Evolutionary conservation across 208 protist genomes (phyloP).

Genomic region (Phytomonas serpens): DNA sequence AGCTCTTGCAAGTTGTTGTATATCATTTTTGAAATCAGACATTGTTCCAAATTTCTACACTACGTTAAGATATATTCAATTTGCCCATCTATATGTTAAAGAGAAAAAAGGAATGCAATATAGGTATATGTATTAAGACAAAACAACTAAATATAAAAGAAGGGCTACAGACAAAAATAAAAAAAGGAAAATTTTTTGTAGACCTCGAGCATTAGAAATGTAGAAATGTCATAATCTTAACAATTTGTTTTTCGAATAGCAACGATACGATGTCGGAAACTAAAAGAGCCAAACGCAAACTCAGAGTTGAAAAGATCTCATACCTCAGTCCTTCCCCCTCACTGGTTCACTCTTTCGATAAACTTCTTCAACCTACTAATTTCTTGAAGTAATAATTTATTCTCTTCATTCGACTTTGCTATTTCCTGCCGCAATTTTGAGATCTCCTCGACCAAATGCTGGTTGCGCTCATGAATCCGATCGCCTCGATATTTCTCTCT

Average conservation of each 20-base stretch:
- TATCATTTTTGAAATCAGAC: slow-evolving; percentile 42
- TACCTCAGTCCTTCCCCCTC: neutral
- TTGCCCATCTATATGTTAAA: neutral
- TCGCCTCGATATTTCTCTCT: slow-evolving; percentile 55
- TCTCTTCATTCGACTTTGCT: slow-evolving; percentile 37
- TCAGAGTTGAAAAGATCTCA: neutral
- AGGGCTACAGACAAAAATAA: neutral
- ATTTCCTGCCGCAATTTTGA: slow-evolving; percentile 37
- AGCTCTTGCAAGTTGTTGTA: slow-evolving; percentile 53
- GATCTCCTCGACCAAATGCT: slow-evolving; percentile 66
- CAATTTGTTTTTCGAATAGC: neutral
- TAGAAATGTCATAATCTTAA: neutral
- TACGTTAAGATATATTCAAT: neutral
- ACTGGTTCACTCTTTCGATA: neutral
- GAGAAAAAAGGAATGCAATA: neutral
- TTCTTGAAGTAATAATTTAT: slow-evolving; percentile 32
- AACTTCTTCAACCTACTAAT: slow-evolving; percentile 50
- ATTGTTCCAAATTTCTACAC: slow-evolving; percentile 16
- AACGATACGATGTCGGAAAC: neutral
- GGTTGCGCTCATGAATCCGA: slow-evolving; percentile 45
- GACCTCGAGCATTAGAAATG: slow-evolving; percentile 4
- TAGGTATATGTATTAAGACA: neutral
- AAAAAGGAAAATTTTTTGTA: neutral
- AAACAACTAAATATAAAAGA: neutral
- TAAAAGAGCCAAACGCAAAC: neutral